Evolutionary conservation across 305 asterid genomes (phyloP), one percentile per base, ranked within the genome.

Genomic region (Solanum hybrid): DNA sequence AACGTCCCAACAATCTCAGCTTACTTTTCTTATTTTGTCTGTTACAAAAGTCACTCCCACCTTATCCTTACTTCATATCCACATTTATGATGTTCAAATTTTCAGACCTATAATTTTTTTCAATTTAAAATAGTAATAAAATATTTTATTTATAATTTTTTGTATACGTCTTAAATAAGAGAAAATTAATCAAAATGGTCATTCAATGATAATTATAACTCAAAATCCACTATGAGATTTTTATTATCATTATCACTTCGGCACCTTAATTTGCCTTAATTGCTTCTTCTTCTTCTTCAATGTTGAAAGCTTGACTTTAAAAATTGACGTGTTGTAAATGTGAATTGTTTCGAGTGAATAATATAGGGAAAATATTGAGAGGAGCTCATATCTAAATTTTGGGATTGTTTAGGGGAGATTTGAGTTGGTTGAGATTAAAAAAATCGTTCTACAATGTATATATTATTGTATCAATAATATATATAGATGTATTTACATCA

Each of bases 271-370:
- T 61, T 20, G 24, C 70, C 70, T 17, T 57, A 57, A 3, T 57
- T 57, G 4, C 24, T 7, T 17, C 70, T 17, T 17, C 70, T 57
- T 51, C 68, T 17, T 57, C 10, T 57, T 57, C 24, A 57, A 57
- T 17, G 24, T 57, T 61, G 72, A 61, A 61, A 61, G 72, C 26
- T 61, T 3, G 72, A 61, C 11, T 20, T 61, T 61, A 20, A 61
- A 20, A 61, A 61, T 61, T 0, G 4, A 61, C 2, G 1, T 0
- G 26, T 7, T 20, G 0, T 0, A 61, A 20, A 7, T 7, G 1
- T 61, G 4, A 20, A 61, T 3, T 20, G 10, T 61, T 61, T 61
- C 1, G 26, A 20, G 72, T 61, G 72, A 61, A 61, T 61, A 61
- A 61, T 61, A 61, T 20, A 20, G 4, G 2, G 0, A 61, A 17